Evolutionary conservation across 2,329 filamentous ascomycete genomes (phyloP), one percentile per base, ranked within the genome.

Genomic region (Neopestalotiopsis sp.): DNA sequence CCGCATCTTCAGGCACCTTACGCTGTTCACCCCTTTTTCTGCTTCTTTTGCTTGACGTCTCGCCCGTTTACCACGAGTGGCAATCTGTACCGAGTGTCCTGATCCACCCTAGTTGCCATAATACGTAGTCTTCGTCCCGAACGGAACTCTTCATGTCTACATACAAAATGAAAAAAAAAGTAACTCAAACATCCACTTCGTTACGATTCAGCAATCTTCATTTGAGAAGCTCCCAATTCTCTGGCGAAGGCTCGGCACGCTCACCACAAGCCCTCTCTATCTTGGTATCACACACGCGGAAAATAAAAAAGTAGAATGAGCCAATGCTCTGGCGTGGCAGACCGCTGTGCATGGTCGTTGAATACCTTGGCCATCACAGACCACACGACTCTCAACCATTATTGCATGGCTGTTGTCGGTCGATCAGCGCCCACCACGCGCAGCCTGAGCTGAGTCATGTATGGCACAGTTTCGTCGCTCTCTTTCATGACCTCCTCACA

Each of bases 401-500:
- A 59, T 10, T 78, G 74, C 63, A 71, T 53, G 20, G 45, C 17
- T 71, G 69, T 77, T 73, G 42, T 58, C 67, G 49, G 73, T 69
- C 24, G 68, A 68, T 66, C 45, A 66, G 30, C 68, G 17, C 53
- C 70, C 67, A 32, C 67, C 49, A 66, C 75, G 72, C 65, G 42
- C 40, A 70, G 73, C 70, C 68, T 71, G 73, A 68, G 76, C 75
- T 69, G 76, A 76, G 69, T 74, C 73, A 71, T 78, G 77, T 67
- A 77, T 69, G 85, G 85, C 69, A 83, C 82, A 78, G 86, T 87
- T 80, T 93, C 91, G 67, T 83, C 86, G 74, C 90, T 10, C 84
- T 61, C 93, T 81, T 79, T 94, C 91, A 80, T 90, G 81, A 59
- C 89, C 84, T 72, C 95, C 93, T 97, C 94, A 98, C 82, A 95